Evolutionary conservation across 2,329 filamentous ascomycete genomes (phyloP), one percentile per base, ranked within the genome.

Genomic region (Rutstroemia sp.): DNA sequence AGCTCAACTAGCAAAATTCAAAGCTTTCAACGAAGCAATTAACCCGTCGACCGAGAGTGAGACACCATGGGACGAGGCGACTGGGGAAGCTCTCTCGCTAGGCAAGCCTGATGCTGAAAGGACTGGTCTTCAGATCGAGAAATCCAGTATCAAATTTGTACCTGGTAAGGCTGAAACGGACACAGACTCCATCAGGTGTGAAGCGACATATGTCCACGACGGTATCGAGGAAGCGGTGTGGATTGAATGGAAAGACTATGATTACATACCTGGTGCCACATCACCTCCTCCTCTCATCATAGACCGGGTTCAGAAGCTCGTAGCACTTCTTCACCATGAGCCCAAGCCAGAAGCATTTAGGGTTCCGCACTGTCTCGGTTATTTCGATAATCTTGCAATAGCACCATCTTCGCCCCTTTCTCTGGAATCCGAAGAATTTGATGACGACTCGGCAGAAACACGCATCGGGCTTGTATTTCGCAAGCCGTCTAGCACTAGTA

Each of bases 381-480:
- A 76, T 64, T 78, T 78, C 46, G 72, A 78, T 63, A 75, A 76
- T 60, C 51, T 54, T n/a, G 70, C 68, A 4, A 12, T 23, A 9
- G 14, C 8, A 40, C 61, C 47, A 5, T 51, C 6, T 30, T 53
- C 46, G 6, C 36, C 48, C 6, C 48, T 52, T 19, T 46, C 47
- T 38, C 21, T 25, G 4, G 60, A 57, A 48, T 54, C 57, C 27
- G 27, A 30, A 8, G 68, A 72, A n/a, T 65, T 69, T 3, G 73
- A 75, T 3, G 72, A 76, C 7, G 71, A 76, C 4, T 70, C 71
- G 49, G 70, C 73, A 10, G 65, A 73, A 46, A 65, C 69, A 48
- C 73, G 76, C 12, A 76, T 80, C 14, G 80, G 79, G 2, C 72
- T 83, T 17, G 72, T 82, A 9, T 83, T 82, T 58, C 75, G 78